phyloP scores from a whole-genome alignment of 768 basidiomycete genomes.

The Cyclocybe cylindracea region DNA sequence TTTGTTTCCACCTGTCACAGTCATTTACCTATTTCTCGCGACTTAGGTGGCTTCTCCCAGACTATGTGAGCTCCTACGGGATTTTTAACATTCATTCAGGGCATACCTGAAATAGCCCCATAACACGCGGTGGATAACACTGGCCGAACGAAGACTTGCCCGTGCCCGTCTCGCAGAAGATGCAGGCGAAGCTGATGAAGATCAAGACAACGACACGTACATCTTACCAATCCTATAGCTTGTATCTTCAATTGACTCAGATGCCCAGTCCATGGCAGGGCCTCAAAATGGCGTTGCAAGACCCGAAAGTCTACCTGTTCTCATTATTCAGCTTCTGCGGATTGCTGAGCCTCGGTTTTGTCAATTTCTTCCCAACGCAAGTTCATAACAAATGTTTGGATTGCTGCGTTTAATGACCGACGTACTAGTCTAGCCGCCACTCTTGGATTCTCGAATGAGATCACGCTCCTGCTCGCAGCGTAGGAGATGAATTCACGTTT shows the following conservation, averaged over 20 bases:
- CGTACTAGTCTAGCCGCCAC: slow-evolving; percentile 48
- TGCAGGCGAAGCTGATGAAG: slow-evolving; percentile 62
- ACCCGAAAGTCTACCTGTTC: slow-evolving; percentile 52
- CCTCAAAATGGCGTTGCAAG: slow-evolving; percentile 51
- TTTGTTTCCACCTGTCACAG: background rate
- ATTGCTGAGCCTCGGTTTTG: slow-evolving; percentile 53
- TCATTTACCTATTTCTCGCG: background rate
- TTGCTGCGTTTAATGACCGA: background rate
- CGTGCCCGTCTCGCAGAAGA: slow-evolving; percentile 68
- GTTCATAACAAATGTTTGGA: slow-evolving; percentile 1
- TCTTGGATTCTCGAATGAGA: slow-evolving; percentile 55
- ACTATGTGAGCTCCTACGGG: slow-evolving; percentile 42
- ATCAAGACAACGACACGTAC: slow-evolving; percentile 55
- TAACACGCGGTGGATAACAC: slow-evolving; percentile 58
- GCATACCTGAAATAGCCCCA: slow-evolving; percentile 37
- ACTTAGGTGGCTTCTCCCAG: slow-evolving; percentile 55
- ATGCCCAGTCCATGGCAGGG: slow-evolving; percentile 43
- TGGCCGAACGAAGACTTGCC: slow-evolving; percentile 52
- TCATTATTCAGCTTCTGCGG: slow-evolving; percentile 47
- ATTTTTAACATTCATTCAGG: background rate
- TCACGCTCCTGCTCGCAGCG: slow-evolving; percentile 57
- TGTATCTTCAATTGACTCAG: background rate
- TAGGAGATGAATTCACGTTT: slow-evolving; percentile 24
- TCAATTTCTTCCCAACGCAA: slow-evolving; percentile 55
- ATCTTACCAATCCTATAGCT: slow-evolving; percentile 15